Evolutionary conservation across 352 stramenopile genomes (phyloP).

Genomic region (Halophytophthora batemanensis): DNA sequence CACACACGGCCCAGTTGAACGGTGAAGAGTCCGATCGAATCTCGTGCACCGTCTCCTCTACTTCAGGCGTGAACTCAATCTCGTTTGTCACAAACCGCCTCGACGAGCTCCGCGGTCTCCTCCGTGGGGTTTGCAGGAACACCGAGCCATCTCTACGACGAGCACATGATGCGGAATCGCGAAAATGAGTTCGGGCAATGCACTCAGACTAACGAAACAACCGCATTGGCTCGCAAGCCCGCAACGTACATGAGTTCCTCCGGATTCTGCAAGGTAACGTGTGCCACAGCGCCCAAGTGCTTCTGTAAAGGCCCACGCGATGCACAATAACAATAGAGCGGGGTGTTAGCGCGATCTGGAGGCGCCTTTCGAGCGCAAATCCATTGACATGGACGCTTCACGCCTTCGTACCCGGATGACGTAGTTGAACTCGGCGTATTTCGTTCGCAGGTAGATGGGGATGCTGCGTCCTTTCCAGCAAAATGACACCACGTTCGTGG

Average conservation of each 20-base stretch:
- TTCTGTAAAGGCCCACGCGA: slow-evolving; percentile 38
- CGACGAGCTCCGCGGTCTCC: slow-evolving; percentile 63
- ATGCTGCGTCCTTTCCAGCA: slow-evolving; percentile 88
- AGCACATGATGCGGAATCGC: slow-evolving; percentile 2
- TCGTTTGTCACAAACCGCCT: slow-evolving; percentile 75
- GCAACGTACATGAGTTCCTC: slow-evolving; percentile 72
- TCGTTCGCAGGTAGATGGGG: slow-evolving; percentile 82
- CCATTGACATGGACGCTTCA: not conserved
- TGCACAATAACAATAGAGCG: not conserved
- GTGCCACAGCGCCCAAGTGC: slow-evolving; percentile 71
- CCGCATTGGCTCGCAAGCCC: not conserved
- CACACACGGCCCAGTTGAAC: slow-evolving; percentile 86
- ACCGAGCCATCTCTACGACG: slow-evolving; percentile 51
- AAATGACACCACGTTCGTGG: slow-evolving; percentile 77
- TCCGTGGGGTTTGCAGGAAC: slow-evolving; percentile 57
- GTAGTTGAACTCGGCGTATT: slow-evolving; percentile 88
- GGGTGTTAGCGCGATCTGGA: slow-evolving; percentile 7
- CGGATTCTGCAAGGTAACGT: slow-evolving; percentile 69
- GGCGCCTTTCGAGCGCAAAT: not conserved
- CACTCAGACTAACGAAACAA: slow-evolving; percentile 1
- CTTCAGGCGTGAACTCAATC: slow-evolving; percentile 77
- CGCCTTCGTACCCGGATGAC: slow-evolving; percentile 63
- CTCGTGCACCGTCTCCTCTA: slow-evolving; percentile 66
- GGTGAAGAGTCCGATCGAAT: slow-evolving; percentile 77
- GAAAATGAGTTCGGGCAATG: not conserved